Evolutionary conservation across 139 green algal species (phyloP), one percentile per base, ranked within the genome.

Genomic region (Chlorella sp.): DNA sequence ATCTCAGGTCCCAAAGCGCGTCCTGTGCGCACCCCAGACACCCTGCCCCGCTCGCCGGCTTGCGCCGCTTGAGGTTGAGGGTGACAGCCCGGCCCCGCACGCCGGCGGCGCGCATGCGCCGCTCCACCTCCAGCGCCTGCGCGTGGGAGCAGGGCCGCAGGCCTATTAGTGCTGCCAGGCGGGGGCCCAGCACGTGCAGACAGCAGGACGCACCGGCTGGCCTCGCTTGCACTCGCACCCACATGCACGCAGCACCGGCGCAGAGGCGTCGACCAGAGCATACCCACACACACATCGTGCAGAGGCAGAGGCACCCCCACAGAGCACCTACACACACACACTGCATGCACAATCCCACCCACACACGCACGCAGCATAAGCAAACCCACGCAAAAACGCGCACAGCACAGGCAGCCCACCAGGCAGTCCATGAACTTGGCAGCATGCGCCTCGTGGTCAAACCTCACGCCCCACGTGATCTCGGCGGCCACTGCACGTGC

Each of bases 11-110:
- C 11, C 51, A 59, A 5, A 33, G 51, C 11, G 27, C 12, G 21
- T 35, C 23, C 12, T 61, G 53, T 27, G 35, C 2, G 23, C 27
- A 36, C 35, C 23, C 14, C 31, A 33, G 35, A n/a, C 53, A 33
- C 4, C 15, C 23, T 25, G 53, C 27, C 27, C 53, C 11, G 9
- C 74, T 2, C 53, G 74, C 74, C 65, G 78, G 73, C 79, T 92
- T 89, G 17, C 89, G 81, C 21, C 86, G 82, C 87, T 95, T 97
- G 43, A 95, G 36, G 62, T 96, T 97, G n/a, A 98, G 82, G 0
- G 86, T 93, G 63, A 98, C 31, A 12, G 53, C 80, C 1, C 90
- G 83, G 5, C 89, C 90, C 40, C 73, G 67, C 12, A 92, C 84
- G 17, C 80, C 77, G 38, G 77, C 74, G 9, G 64, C 69, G 27